Evolutionary conservation across 1,284 basidiomycete genomes (phyloP).

Genomic region (Cutaneotrichosporon arboriforme): DNA sequence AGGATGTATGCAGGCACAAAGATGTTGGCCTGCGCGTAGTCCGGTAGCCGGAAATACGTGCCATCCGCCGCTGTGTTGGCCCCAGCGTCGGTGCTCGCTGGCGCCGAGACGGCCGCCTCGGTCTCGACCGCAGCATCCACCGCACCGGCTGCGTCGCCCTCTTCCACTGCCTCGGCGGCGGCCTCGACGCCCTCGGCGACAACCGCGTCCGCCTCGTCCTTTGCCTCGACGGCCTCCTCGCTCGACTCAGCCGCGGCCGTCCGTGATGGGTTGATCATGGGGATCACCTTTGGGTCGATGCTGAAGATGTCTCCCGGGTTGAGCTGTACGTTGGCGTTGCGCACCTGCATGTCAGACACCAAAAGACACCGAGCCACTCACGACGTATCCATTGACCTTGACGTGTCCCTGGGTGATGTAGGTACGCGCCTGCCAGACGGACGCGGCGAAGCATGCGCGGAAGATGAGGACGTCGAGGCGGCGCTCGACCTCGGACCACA

Average conservation of each 20-base stretch:
- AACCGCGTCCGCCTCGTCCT: slow-evolving; percentile 22
- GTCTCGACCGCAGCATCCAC: slow-evolving; percentile 9
- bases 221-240: slow-evolving; percentile 22
- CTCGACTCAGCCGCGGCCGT: slow-evolving; percentile 21
- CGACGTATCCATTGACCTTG: slow-evolving; percentile 80
- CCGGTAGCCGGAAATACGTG: slow-evolving; percentile 70
- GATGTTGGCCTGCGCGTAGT: slow-evolving; percentile 81
- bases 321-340: slow-evolving; percentile 80
- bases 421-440: slow-evolving; percentile 81
- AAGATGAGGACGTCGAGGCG: slow-evolving; percentile 89
- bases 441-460: slow-evolving; percentile 81
- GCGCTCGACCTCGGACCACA: slow-evolving; percentile 89
- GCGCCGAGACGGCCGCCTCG: background rate
- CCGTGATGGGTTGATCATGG: slow-evolving; percentile 55
- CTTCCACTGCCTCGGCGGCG: slow-evolving; percentile 6
- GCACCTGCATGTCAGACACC: slow-evolving; percentile 55
- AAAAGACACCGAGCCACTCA: slow-evolving; percentile 50
- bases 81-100: slow-evolving; percentile 2
- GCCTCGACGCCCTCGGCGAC: slow-evolving; percentile 11
- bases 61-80: slow-evolving; percentile 1
- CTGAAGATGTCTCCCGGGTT: slow-evolving; percentile 92
- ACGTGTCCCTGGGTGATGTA: slow-evolving; percentile 85
- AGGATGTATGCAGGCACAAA: slow-evolving; percentile 96
- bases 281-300: slow-evolving; percentile 74
- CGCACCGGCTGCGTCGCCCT: slow-evolving; percentile 4